These are phyloP conservation scores for Nemophila menziesii DNA, from an alignment of 257 asterid species.

Conservation along the genomic window DNA sequence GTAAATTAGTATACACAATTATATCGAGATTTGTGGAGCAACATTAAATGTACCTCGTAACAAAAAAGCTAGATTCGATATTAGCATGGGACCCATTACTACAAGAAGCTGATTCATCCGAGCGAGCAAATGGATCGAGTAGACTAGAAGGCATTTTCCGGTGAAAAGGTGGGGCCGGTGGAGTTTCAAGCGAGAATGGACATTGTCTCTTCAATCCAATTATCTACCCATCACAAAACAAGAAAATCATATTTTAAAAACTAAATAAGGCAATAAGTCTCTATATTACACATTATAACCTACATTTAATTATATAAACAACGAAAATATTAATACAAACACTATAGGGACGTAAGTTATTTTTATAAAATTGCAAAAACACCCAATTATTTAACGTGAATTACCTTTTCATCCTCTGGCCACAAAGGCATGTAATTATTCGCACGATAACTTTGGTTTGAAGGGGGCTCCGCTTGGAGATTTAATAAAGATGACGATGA, in stretches of 20 bases:
- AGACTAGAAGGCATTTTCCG: constrained; percentile 16
- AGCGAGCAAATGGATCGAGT: constrained; percentile 10
- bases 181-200: constrained; percentile 25
- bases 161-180: constrained; percentile 20
- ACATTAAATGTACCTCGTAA: constrained; percentile 26
- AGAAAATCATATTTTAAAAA: background rate
- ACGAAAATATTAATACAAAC: background rate
- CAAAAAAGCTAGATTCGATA: constrained; percentile 24
- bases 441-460: constrained; percentile 63
- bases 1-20: constrained; percentile 8
- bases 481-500: constrained; percentile 32
- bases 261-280: background rate
- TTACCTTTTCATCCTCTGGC: constrained; percentile 71
- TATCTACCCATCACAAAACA: constrained; percentile 16
- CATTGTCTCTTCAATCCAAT: constrained; percentile 30
- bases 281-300: background rate
- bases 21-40: background rate
- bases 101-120: constrained; percentile 31
- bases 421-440: constrained; percentile 29
- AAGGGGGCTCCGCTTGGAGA: constrained; percentile 92
- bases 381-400: background rate
- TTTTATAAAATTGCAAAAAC: background rate
- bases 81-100: constrained; percentile 25
- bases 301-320: background rate
- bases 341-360: background rate